These are phyloP conservation scores for Oryza nivara DNA, from an alignment of 176 grass and related monocot genomes.

Conservation along the genomic window DNA sequence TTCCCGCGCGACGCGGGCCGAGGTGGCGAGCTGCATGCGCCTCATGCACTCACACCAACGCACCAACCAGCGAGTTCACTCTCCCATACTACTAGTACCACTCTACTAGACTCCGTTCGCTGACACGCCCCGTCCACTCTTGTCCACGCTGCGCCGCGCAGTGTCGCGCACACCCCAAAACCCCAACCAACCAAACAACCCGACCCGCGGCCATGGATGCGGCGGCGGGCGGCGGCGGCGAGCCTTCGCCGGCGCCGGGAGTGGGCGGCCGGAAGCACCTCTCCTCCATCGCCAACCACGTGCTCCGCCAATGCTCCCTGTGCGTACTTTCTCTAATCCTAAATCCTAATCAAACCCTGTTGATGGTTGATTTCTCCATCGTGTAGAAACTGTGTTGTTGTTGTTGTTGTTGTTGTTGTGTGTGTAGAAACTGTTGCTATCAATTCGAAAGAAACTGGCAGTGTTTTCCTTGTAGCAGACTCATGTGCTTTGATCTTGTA, in stretches of 20 bases:
- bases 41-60: constrained; percentile 30
- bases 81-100: too few species aligned
- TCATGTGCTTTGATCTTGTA: not conserved
- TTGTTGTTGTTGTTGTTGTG: too few species aligned
- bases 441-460: not conserved
- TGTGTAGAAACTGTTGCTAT: not conserved
- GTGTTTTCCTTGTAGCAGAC: not conserved
- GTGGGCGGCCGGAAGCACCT: constrained; percentile 53
- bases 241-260: not conserved
- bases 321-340: constrained; percentile 11
- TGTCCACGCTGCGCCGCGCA: too few species aligned
- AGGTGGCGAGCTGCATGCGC: not conserved
- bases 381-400: not conserved
- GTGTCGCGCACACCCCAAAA: too few species aligned
- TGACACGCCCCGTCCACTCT: not conserved
- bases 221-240: not conserved
- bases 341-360: too few species aligned
- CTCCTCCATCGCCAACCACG: constrained; percentile 77
- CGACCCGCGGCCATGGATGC: constrained; percentile 8
- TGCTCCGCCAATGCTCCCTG: constrained; percentile 67
- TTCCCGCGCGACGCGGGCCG: too few species aligned
- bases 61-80: not conserved
- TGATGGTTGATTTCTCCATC: too few species aligned
- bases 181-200: not conserved
- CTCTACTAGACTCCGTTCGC: not conserved